Percentiles rank a stretch among this genome's conserved stretches.
These are phyloP conservation scores for Setaria italica DNA, from an alignment of 202 grass and related monocot species.

Conservation along the genomic window DNA sequence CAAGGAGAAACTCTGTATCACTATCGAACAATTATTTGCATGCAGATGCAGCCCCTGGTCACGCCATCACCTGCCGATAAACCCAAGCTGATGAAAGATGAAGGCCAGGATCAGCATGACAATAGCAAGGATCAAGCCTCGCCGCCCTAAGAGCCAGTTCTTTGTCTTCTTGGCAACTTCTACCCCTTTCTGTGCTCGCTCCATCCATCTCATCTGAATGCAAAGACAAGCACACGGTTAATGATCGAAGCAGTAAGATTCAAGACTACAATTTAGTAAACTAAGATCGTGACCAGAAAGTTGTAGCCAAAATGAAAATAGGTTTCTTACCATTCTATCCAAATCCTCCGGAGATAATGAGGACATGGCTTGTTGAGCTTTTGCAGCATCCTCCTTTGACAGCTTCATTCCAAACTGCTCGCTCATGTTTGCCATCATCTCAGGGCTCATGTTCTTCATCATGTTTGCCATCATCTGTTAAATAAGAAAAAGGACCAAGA, in stretches of 20 bases:
- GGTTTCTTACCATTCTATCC: constrained; percentile 83
- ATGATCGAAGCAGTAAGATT: neutral
- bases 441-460: constrained; percentile 98
- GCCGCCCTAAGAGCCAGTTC: constrained; percentile 86
- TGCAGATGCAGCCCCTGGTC: neutral
- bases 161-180: constrained; percentile 83
- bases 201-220: constrained; percentile 86
- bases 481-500: constrained; percentile 1
- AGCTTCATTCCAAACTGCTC: constrained; percentile 96
- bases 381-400: constrained; percentile 87
- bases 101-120: constrained; percentile 88
- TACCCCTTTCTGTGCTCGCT: constrained; percentile 70
- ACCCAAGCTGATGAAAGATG: constrained; percentile 74
- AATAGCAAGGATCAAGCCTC: constrained; percentile 81
- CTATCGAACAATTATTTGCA: constrained; percentile 43
- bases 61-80: constrained; percentile 66
- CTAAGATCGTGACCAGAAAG: neutral
- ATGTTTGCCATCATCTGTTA: constrained; percentile 88
- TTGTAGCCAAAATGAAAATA: neutral
- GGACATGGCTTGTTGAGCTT: constrained; percentile 88
- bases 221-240: constrained; percentile 18
- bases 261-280: neutral
- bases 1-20: neutral
- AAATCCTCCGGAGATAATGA: constrained; percentile 86
- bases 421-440: constrained; percentile 97